Evolutionary conservation across 1,284 basidiomycete genomes (phyloP).

Genomic region (Termitomyces sp.): DNA sequence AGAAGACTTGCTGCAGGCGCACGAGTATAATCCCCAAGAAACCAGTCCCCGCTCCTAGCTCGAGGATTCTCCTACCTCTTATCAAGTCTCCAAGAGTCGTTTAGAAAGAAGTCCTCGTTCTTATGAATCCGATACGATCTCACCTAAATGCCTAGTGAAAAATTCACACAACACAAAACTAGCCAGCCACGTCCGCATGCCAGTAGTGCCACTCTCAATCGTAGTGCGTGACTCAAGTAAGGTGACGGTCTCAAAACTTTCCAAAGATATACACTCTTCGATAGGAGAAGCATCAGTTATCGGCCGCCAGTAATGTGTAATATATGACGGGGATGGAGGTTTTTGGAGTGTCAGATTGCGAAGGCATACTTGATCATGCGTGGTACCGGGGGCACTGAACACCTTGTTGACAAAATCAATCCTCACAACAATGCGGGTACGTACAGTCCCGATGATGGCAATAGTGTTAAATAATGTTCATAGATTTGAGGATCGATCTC

Average conservation of each 20-base stretch:
- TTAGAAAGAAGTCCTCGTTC: neutral
- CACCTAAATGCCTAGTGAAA: slow-evolving; percentile 45
- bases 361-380: slow-evolving; percentile 21
- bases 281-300: neutral
- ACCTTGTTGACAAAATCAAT: slow-evolving; percentile 3
- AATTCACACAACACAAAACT: slow-evolving; percentile 63
- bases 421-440: slow-evolving; percentile 13
- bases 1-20: slow-evolving; percentile 38
- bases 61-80: slow-evolving; percentile 45
- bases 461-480: slow-evolving; percentile 47
- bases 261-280: slow-evolving; percentile 17
- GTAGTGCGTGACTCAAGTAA: slow-evolving; percentile 66
- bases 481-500: slow-evolving; percentile 66
- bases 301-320: slow-evolving; percentile 58
- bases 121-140: neutral
- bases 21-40: slow-evolving; percentile 63
- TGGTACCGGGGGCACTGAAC: slow-evolving; percentile 19
- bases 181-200: slow-evolving; percentile 71
- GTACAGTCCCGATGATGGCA: slow-evolving; percentile 33
- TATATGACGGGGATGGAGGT: slow-evolving; percentile 51
- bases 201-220: slow-evolving; percentile 72
- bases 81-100: slow-evolving; percentile 41
- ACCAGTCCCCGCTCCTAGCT: slow-evolving; percentile 71
- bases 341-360: slow-evolving; percentile 21
- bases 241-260: slow-evolving; percentile 40